phyloP scores from a whole-genome alignment of 495 filamentous ascomycete genomes.

The Penicillium turbatum region DNA sequence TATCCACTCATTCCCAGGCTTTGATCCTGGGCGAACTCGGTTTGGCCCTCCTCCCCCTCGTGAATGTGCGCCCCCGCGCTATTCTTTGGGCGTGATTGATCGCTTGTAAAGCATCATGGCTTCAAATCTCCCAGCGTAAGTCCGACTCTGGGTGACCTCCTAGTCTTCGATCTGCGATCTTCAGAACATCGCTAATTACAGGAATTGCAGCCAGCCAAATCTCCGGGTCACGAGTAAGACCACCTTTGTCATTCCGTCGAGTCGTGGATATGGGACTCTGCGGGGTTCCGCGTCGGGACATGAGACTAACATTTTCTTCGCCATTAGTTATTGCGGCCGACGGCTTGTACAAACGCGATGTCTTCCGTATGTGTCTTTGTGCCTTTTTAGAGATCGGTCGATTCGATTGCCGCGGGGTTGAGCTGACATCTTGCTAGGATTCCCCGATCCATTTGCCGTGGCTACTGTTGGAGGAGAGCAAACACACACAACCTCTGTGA shows the following conservation, averaged over 20 bases:
- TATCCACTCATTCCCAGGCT: conserved; percentile 8
- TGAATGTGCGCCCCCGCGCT: conserved; percentile 43
- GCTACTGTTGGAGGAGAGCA: conserved; percentile 95
- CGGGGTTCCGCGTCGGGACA: conserved; percentile 18
- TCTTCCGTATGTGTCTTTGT: conserved; percentile 66
- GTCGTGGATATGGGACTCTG: conserved; percentile 13
- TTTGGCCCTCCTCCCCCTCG: conserved; percentile 24
- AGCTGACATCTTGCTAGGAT: conserved; percentile 55
- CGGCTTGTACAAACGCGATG: conserved; percentile 97
- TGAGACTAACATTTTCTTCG: conserved; percentile 21
- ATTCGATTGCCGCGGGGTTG: conserved; percentile 12
- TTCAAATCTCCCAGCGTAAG: conserved; percentile 59
- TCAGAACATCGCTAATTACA: conserved; percentile 26
- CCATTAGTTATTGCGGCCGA: conserved; percentile 90
- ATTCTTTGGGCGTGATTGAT: conserved; percentile 41
- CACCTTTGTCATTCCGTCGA: conserved; percentile 12
- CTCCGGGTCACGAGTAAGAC: conserved; percentile 61
- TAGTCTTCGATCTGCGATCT: not conserved
- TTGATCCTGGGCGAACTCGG: conserved; percentile 17
- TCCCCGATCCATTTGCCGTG: conserved; percentile 96
- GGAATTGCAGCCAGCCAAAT: conserved; percentile 50
- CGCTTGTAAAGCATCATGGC: conserved; percentile 47
- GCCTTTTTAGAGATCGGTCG: not conserved
- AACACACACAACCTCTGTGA: conserved; percentile 90
- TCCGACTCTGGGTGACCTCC: conserved; percentile 12